These are phyloP conservation scores for Margaritispora aquatica DNA, from an alignment of 495 filamentous ascomycete species.

Conservation along the genomic window DNA sequence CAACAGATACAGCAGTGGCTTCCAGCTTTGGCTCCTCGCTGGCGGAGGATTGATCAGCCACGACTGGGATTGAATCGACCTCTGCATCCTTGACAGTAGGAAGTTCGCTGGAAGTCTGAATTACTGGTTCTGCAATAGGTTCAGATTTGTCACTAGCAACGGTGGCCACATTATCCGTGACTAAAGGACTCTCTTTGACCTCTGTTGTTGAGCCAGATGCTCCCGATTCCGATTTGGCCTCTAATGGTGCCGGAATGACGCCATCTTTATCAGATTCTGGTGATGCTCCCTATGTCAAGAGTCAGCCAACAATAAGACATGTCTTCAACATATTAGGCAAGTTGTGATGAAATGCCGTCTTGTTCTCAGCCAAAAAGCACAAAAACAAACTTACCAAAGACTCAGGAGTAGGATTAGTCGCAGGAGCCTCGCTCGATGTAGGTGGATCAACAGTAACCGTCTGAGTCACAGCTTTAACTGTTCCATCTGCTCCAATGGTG, in stretches of 20 bases:
- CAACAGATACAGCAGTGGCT: too few species aligned
- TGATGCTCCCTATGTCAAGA: background rate
- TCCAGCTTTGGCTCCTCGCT: too few species aligned
- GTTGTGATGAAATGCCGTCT: background rate
- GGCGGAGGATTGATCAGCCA: background rate
- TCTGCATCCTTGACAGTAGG: background rate
- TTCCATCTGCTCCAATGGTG: slow-evolving; percentile 10
- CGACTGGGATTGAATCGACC: background rate
- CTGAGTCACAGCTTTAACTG: slow-evolving; percentile 6
- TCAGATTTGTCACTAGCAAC: too few species aligned
- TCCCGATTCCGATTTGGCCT: background rate
- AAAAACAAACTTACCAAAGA: background rate
- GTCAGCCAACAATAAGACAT: background rate
- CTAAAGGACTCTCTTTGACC: too few species aligned
- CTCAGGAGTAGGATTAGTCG: background rate
- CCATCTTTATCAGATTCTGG: background rate
- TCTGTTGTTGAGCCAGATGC: too few species aligned
- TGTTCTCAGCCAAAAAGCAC: background rate
- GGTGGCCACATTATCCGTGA: too few species aligned
- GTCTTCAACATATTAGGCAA: background rate
- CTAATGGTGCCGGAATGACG: background rate
- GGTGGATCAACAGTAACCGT: background rate
- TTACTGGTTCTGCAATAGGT: background rate
- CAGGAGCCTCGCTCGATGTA: background rate
- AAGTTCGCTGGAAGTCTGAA: background rate